Percentiles rank a stretch among this genome's conserved stretches.
phyloP scores from a whole-genome alignment of 257 asterid genomes.

The Salvia hispanica region DNA sequence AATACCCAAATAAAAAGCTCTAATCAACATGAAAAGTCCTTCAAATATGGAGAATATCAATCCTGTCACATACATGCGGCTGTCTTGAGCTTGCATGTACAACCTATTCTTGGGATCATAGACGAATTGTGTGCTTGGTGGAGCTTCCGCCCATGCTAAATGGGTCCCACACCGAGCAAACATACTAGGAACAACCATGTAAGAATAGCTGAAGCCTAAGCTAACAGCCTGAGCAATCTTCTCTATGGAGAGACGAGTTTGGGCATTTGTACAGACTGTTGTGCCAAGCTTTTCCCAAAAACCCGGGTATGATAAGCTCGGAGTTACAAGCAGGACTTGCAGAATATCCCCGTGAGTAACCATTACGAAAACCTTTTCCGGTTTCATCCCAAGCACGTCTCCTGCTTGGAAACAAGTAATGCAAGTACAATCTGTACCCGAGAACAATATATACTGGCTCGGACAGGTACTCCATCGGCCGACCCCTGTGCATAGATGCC shows the following conservation, averaged over 20 bases:
- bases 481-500: conserved; percentile 31
- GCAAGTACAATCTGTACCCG: conserved; percentile 47
- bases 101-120: conserved; percentile 46
- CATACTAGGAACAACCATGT: conserved; percentile 64
- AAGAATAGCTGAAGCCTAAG: conserved; percentile 71
- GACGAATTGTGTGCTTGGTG: conserved; percentile 41
- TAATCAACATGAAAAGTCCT: conserved; percentile 60
- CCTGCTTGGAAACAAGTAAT: conserved; percentile 39
- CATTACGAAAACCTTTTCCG: conserved; percentile 35
- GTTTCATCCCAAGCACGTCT: conserved; percentile 40
- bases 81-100: conserved; percentile 67
- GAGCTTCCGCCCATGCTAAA: conserved; percentile 56
- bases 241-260: conserved; percentile 43
- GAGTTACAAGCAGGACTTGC: conserved; percentile 44
- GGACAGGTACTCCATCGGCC: conserved; percentile 39
- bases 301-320: conserved; percentile 49
- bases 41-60: conserved; percentile 49
- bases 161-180: conserved; percentile 62
- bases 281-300: conserved; percentile 64
- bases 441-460: conserved; percentile 41
- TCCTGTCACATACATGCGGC: conserved; percentile 51
- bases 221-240: conserved; percentile 81
- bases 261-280: conserved; percentile 34
- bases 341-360: conserved; percentile 41
- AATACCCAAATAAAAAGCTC: conserved; percentile 66